These are phyloP conservation scores for Tieghemostelium lacteum DNA, from an alignment of 78 protist genomes.

Conservation along the genomic window DNA sequence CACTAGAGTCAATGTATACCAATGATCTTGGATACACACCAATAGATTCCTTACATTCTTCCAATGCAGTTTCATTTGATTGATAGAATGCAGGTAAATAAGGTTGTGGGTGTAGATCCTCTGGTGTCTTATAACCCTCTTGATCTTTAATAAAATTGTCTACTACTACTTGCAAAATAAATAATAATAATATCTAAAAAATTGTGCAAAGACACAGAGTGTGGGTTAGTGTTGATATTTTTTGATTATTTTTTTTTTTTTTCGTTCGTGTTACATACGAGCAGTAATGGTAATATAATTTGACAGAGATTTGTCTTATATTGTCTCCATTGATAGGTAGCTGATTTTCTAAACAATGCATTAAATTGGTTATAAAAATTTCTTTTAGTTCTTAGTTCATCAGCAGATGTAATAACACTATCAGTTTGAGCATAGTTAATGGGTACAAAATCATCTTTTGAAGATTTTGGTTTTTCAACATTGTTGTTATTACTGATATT, in stretches of 20 bases:
- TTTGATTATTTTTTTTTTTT: too few relatives aligned
- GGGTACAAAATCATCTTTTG: too few relatives aligned
- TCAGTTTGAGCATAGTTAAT: conserved; percentile 48
- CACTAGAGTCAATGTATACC: neutral
- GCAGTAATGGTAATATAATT: conserved; percentile 19
- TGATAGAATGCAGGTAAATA: conserved; percentile 2
- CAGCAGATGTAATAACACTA: neutral
- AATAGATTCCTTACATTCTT: conserved; percentile 3
- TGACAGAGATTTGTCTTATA: conserved; percentile 32
- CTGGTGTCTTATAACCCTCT: conserved; percentile 14
- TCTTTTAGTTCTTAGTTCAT: conserved; percentile 5
- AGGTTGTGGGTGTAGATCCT: neutral
- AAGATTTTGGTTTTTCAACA: too few relatives aligned
- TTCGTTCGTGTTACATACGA: conserved; percentile 2
- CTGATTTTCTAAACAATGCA: conserved; percentile 40
- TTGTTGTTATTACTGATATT: too few relatives aligned
- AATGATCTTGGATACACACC: neutral
- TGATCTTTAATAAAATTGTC: conserved; percentile 4
- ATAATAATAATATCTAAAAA: conserved; percentile 26
- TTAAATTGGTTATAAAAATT: conserved; percentile 31
- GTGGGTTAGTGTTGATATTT: neutral
- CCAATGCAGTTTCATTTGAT: neutral
- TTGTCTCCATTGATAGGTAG: conserved; percentile 61
- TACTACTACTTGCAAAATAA: conserved; percentile 24
- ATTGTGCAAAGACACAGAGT: too few relatives aligned